These are phyloP conservation scores for Kandelia obovata DNA, from an alignment of 345 rosid species.

Conservation along the genomic window DNA sequence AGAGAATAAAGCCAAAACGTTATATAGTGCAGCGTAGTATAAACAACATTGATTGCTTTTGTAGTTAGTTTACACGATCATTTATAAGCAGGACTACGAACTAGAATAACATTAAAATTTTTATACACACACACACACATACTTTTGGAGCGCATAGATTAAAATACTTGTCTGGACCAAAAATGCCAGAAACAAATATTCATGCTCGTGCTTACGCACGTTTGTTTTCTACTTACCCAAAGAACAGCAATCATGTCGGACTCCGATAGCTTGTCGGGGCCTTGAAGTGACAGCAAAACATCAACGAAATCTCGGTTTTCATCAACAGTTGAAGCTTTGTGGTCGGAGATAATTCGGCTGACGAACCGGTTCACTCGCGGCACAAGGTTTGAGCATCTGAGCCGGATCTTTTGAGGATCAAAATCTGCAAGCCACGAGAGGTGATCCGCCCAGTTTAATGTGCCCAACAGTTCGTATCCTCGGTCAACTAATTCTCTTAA, in stretches of 20 bases:
- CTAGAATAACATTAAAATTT: not conserved
- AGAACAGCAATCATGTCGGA: conserved; percentile 73
- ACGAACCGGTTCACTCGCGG: conserved; percentile 68
- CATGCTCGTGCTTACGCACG: no score
- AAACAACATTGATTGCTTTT: not conserved
- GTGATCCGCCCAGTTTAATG: conserved; percentile 66
- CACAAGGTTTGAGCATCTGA: conserved; percentile 58
- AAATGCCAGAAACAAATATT: not conserved
- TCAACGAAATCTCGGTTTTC: conserved; percentile 58
- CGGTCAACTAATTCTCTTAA: conserved; percentile 54
- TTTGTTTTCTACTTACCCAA: conserved; percentile 46
- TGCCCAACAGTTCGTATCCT: conserved; percentile 64
- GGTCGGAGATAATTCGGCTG: conserved; percentile 46
- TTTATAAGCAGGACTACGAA: not conserved
- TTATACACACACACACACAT: no score
- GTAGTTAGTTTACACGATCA: not conserved
- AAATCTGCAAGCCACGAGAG: conserved; percentile 62
- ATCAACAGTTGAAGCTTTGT: conserved; percentile 30
- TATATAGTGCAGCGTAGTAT: conserved; percentile 19
- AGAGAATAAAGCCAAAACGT: not conserved
- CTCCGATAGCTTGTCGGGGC: conserved; percentile 47
- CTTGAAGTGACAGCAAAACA: conserved; percentile 59
- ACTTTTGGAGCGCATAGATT: no score
- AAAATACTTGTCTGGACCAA: not conserved
- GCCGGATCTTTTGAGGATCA: conserved; percentile 64